Percentiles rank a stretch among this genome's conserved stretches.
These are phyloP conservation scores for Paralagenidium karlingii DNA, from an alignment of 352 stramenopile species.

Conservation along the genomic window DNA sequence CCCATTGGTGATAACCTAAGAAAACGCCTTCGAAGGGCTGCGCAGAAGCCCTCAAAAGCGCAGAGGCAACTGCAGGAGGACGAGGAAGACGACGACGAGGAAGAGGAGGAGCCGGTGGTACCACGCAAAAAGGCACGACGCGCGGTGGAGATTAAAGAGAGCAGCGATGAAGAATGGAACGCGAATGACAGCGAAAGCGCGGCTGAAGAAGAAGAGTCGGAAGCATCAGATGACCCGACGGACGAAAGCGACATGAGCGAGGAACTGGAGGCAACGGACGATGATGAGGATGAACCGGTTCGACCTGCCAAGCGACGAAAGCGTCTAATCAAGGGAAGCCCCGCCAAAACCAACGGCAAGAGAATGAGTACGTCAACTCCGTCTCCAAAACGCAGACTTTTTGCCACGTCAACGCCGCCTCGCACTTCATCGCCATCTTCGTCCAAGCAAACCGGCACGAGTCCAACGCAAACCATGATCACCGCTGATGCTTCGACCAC, in stretches of 20 bases:
- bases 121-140: no score
- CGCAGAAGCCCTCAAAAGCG: slow-evolving; percentile 7
- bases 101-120: slow-evolving; percentile 7
- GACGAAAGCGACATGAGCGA: slow-evolving; percentile 6
- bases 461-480: background rate
- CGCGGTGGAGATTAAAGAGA: slow-evolving; percentile 12
- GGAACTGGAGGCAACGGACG: slow-evolving; percentile 21
- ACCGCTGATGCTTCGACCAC: slow-evolving; percentile 2
- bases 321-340: no score
- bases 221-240: no score
- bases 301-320: slow-evolving; percentile 28
- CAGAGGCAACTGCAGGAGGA: slow-evolving; percentile 24
- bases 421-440: no score
- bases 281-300: slow-evolving; percentile 20
- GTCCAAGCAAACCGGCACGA: background rate
- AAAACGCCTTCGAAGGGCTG: slow-evolving; percentile 8
- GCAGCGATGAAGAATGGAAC: slow-evolving; percentile 37
- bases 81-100: slow-evolving; percentile 28
- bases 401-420: no score
- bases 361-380: no score
- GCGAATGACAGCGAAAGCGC: slow-evolving; percentile 6
- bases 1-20: no score
- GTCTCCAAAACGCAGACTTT: no score
- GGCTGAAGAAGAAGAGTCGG: slow-evolving; percentile 15
- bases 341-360: no score